Base-by-base conservation (phyloP, 1,284 basidiomycete genomes). In the Marasmius fiardii region DNA sequence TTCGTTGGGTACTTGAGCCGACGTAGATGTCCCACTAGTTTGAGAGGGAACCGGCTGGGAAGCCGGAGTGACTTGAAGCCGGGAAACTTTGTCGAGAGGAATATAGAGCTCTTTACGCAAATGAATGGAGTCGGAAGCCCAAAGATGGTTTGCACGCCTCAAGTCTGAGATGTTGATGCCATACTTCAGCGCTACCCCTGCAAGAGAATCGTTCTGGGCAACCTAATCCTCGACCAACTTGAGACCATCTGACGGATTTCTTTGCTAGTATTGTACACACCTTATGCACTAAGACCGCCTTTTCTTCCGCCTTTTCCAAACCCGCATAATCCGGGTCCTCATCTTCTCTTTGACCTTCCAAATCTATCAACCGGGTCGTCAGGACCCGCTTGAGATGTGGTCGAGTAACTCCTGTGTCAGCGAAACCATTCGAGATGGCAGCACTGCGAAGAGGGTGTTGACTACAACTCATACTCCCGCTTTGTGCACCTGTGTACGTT, bases 71-170 rank as follows among this genome's bases (percentile, higher is more conserved):
- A 41, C n/a, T 21, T 23, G 48, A 49, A 39, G 39, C 12, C 41
- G 51, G 14, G 62, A 56, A 4, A 61, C 33, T 37, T 70, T 72
- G 61, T 76, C 70, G 26, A 87, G 63, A 1, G 94, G 93, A 56
- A 97, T 88, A 65, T 90, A 87, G 43, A 98, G 81, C 7, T 85
- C 77, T 43, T 86, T 86, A 39, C 93, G 88, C 34, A 94, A 79
- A 69, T 95, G 92, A 49, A 98, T 89, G 0, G 92, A 81, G 67
- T 97, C 95, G 14, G 90, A 88, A 1, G 91, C 71, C 94, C 94
- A 97, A 4, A 98, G 76, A 60, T 94, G 92, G 71, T 98, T 98
- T 41, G 85, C 86, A 61, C 85, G 81, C 47, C 93, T 86, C 12
- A 98, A 77, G n/a, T 89, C 86, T 12, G 90, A 79, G 49, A 95